Base-by-base conservation (phyloP, 306 rosid genomes). In the Dryas alaskensis region DNA sequence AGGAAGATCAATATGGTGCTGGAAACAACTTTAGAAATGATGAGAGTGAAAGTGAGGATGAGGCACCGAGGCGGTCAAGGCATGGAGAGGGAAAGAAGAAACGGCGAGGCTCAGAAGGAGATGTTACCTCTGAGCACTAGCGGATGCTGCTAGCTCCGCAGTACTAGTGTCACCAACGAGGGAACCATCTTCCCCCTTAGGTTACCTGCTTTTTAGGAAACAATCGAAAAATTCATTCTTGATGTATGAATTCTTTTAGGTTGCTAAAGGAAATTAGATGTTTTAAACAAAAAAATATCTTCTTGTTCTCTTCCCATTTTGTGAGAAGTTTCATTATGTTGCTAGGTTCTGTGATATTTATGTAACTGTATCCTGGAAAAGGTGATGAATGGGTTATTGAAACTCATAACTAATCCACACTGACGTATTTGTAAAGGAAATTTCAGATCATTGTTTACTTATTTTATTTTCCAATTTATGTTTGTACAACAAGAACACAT, bases 1-100 rank as follows among this genome's bases (percentile, higher is more conserved):
- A 81, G 55, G 97, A 87, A 55, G 98, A 86, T 72, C 88, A 84
- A 46, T 76, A 79, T 76, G 81, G 87, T 44, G 80, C 64, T 50
- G 85, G 76, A 27, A 87, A 81, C 76, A 81, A 77, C 75, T 78
- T 81, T 13, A 79, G 87, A 74, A 89, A 89, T 55, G 97, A 89
- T 8, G 98, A 95, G 8, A 92, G 98, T 44, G 98, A 90, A 74
- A 92, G 99, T 40, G 99, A 95, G 83, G 98, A 95, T 45, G 98
- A 95, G 79, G 99, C 99, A 43, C 99, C 99, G 3, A 86, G 99
- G 66, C 85, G 99, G 72, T 95, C 99, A 2, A 90, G 99, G 80
- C 98, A 92, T 6, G 98, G 99, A 7, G 99, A 94, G 73, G 97
- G 97, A 25, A 90, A 86, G 90, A 84, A 88, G 98, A 87, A 90